Evolutionary conservation across 2,329 filamentous ascomycete genomes (phyloP), one percentile per base, ranked within the genome.

Genomic region (Pseudogymnoascus sp.): DNA sequence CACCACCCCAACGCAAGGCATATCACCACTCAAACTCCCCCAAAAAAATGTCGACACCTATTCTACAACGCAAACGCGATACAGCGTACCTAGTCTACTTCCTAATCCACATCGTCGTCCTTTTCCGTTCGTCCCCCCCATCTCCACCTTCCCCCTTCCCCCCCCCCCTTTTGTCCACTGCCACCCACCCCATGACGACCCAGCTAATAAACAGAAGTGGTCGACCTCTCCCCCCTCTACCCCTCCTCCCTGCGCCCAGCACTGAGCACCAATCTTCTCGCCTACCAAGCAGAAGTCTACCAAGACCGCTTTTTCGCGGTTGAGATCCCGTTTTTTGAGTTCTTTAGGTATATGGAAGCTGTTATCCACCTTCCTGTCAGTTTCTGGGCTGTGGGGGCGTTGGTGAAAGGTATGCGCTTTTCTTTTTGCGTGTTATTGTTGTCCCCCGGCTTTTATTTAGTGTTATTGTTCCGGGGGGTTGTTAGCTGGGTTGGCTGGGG

Each of bases 241-340:
- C 85, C 86, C 1, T 59, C 74, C 3, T 72, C 73, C 38, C 67
- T 86, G 7, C 78, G 77, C 59, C 82, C 82, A 0, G 62, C 73
- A 0, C 76, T 83, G 70, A 79, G 85, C 68, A 71, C 71, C 44
- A 65, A 72, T 0, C 65, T 89, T 1, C 81, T 82, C 64, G 69
- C 74, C 2, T 88, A 76, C 73, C 88, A 89, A 73, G 77, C 87
- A 65, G 70, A 75, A 1, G 86, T 79, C 1, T 88, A 87, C 71
- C 77, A 79, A 12, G 86, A 89, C 70, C 82, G 80, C 62, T 87
- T 87, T 77, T 88, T 89, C 75, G 77, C 79, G 35, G 1, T 85
- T 85, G 40, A 60, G 3, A 60, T 60, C 31, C 72, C 77, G 3
- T 89, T 83, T 80, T 89, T 89, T 70, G 75, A 74, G 10, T 67